These are phyloP conservation scores for Monosporascus sp. DNA, from an alignment of 2,329 filamentous ascomycete species.

Conservation along the genomic window DNA sequence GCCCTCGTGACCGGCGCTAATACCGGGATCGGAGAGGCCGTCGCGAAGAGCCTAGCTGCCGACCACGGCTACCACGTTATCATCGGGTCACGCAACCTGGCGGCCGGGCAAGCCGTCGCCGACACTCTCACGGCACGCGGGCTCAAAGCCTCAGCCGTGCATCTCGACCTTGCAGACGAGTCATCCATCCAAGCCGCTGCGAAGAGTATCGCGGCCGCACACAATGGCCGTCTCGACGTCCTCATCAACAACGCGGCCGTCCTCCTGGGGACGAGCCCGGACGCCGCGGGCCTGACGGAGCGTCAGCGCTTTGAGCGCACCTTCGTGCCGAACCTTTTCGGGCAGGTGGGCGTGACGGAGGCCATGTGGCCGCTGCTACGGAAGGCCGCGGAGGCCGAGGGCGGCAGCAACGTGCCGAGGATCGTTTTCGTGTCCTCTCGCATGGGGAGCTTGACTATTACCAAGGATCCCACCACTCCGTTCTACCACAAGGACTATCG, in stretches of 20 bases:
- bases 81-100: slow-evolving; percentile 5
- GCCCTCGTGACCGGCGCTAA: slow-evolving; percentile 8
- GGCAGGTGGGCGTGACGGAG: slow-evolving; percentile 23
- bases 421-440: slow-evolving; percentile 33
- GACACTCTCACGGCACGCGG: background rate
- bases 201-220: slow-evolving; percentile 11
- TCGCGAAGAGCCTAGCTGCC: slow-evolving; percentile 3
- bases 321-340: slow-evolving; percentile 34
- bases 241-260: slow-evolving; percentile 33
- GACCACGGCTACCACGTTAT: slow-evolving; percentile 6
- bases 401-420: slow-evolving; percentile 17
- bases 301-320: slow-evolving; percentile 31
- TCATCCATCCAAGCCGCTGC: slow-evolving; percentile 22
- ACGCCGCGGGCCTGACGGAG: slow-evolving; percentile 7
- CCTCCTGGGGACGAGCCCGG: slow-evolving; percentile 16
- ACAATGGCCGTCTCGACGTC: slow-evolving; percentile 27
- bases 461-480: slow-evolving; percentile 20
- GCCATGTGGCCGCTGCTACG: slow-evolving; percentile 24
- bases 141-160: slow-evolving; percentile 2
- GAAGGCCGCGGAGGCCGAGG: slow-evolving; percentile 8
- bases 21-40: slow-evolving; percentile 4
- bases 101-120: slow-evolving; percentile 1
- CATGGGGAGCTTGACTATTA: slow-evolving; percentile 28
- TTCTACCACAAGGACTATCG: slow-evolving; percentile 25
- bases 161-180: slow-evolving; percentile 7